Base-by-base conservation (phyloP, 2,329 filamentous ascomycete genomes). In the Microsporum audouinii region DNA sequence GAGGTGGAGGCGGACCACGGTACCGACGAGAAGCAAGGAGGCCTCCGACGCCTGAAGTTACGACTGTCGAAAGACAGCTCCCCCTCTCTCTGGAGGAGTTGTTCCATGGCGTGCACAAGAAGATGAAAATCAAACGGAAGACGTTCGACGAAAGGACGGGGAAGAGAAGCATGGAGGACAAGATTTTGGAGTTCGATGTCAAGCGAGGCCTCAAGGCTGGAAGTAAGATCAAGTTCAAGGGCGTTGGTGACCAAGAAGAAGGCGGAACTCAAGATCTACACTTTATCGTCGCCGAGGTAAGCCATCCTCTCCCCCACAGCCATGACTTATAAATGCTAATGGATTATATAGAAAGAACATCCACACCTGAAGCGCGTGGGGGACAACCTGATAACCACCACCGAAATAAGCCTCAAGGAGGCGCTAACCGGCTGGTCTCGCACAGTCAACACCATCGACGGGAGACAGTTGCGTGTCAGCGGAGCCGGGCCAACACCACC, bases 121-220 rank as follows among this genome's bases (percentile, higher is more conserved):
- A 95, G 81, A 90, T 99, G 82, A 95, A 94, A 78, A 95, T 97
- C 66, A 96, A 96, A 80, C 84, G 92, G 70, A 97, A 97, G 84
- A 91, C 88, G 17, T 97, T 89, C 72, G 94, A 99, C 73, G 80
- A 78, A 43, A 77, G 86, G 23, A 86, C 82, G 0, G 90, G 90
- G 62, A 96, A 95, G 79, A 85, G 91, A 68, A 89, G 84, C 49
- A 88, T 87, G 2, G 88, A 91, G 63, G 94, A 99, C 68, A 88
- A 91, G 70, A 89, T 96, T 17, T 78, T 99, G 34, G 91, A 95
- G 71, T 92, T 97, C 59, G 90, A 91, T 55, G 96, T 99, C 77
- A 97, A 96, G 78, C 86, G 90, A 4, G 94, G 94, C 62, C 78
- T 97, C 75, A 96, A 97, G 78, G 91, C 95, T 68, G 94, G 94